Evolutionary conservation across 495 filamentous ascomycete species (phyloP).

Genomic region (Patellaria atrata): DNA sequence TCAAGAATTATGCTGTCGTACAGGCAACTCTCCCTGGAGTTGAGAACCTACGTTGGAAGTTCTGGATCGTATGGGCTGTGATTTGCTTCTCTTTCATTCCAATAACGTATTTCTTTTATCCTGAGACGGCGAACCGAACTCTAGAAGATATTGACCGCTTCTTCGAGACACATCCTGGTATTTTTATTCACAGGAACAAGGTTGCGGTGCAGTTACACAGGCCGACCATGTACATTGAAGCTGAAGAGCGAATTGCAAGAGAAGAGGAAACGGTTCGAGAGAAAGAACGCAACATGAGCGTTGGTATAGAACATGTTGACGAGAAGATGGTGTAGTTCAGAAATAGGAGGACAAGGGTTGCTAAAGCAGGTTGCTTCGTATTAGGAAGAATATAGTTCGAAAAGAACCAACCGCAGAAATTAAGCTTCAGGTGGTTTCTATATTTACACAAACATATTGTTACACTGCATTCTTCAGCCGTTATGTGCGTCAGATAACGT

Average conservation of each 20-base stretch:
- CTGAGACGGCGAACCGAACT: constrained; percentile 24
- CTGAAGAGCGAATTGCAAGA: constrained; percentile 21
- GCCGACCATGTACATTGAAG: constrained; percentile 21
- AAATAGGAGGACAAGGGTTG: no score
- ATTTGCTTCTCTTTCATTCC: constrained; percentile 22
- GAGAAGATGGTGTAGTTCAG: no score
- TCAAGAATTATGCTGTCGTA: constrained; percentile 16
- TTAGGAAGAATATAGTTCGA: no score
- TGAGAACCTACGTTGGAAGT: constrained; percentile 22
- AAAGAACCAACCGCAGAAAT: no score
- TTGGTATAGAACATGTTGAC: constrained; percentile 7
- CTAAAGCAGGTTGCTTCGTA: no score
- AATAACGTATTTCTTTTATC: constrained; percentile 25
- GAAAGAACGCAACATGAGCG: constrained; percentile 4
- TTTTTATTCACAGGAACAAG: constrained; percentile 22
- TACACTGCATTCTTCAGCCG: no score
- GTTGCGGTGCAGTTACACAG: constrained; percentile 19
- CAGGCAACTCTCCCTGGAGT: constrained; percentile 24
- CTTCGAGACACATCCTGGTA: constrained; percentile 19
- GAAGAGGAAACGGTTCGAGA: constrained; percentile 8
- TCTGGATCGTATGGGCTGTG: constrained; percentile 26
- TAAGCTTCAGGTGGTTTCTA: no score
- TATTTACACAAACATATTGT: no score
- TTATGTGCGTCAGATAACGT: no score
- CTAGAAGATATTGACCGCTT: constrained; percentile 27